Base-by-base conservation (phyloP, 163 green algal species). In the Trebouxiophyceae sp. region DNA sequence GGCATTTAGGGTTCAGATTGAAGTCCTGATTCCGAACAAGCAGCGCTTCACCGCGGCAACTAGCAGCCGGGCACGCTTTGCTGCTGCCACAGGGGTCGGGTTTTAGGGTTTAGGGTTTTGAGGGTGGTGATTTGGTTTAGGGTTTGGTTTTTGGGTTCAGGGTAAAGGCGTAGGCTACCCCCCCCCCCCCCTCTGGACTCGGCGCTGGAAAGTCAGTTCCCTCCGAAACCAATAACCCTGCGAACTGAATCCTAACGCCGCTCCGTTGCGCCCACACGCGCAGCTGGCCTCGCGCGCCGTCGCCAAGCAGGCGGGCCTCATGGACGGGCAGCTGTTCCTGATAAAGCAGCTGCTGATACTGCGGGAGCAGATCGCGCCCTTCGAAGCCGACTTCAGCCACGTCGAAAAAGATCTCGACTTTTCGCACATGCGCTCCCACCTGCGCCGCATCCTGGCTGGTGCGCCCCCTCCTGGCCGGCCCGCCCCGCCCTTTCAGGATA, bases 301-400 rank as follows among this genome's bases (percentile, higher is more conserved):
- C n/a, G 66, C 68, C 2, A 69, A 76, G 66, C 69, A 68, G 12
- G 44, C 57, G 3, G 63, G 68, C 23, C 23, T 59, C 0, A 66
- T 95, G 62, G 84, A 98, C 69, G 86, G 80, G 23, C 88, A 96
- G 83, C 89, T 98, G 29, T 97, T 97, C 76, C 77, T 88, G 27
- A 94, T 98, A 68, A 87, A 86, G 68, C 89, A 97, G 77, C 83
- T 98, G 66, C 82, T 98, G 63, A 87, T 94, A 59, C 81, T 98
- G 63, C 70, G 92, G 1, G 91, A 97, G 78, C 88, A 96, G 72
- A 95, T 98, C 45, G 83, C 83, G 33, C 84, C 86, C 3, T 97
- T 97, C 71, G 78, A 97, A 57, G 86, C 86, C 2, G 89, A 97
- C 32, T 96, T 97, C 64, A 69, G 72, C 1, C 71, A 86, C 20